Percentiles rank a stretch among this genome's conserved stretches.
Conservation (phyloP, 2,329 filamentous ascomycete species). For the Daldinia eschscholtzii region DNA sequence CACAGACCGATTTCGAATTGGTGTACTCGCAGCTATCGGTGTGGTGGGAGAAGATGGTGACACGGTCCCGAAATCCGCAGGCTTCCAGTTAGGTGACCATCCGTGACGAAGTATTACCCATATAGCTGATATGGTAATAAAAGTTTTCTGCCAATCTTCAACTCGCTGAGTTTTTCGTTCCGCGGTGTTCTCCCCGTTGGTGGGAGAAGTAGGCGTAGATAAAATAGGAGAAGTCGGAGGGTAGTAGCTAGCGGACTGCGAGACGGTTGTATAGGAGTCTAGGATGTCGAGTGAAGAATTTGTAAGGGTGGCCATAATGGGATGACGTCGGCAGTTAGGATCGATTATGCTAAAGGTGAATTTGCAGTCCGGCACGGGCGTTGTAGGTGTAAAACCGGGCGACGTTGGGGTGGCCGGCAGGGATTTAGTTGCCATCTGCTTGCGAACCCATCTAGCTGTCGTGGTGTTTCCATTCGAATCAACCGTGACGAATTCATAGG, state of each 20-base stretch:
- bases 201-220: slow-evolving; percentile 37
- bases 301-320: slow-evolving; percentile 78
- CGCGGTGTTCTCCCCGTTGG: slow-evolving; percentile 30
- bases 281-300: slow-evolving; percentile 74
- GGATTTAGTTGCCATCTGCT: slow-evolving; percentile 51
- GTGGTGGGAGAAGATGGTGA: slow-evolving; percentile 27
- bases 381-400: slow-evolving; percentile 40
- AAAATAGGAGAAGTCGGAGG: slow-evolving; percentile 59
- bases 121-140: slow-evolving; percentile 66
- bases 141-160: slow-evolving; percentile 59
- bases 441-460: slow-evolving; percentile 78
- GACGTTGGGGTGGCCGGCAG: slow-evolving; percentile 46
- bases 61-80: slow-evolving; percentile 46
- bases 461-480: slow-evolving; percentile 69
- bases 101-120: slow-evolving; percentile 65
- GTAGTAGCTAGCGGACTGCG: slow-evolving; percentile 62
- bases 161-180: slow-evolving; percentile 55
- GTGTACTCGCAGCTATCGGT: slow-evolving; percentile 18
- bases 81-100: slow-evolving; percentile 56
- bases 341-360: slow-evolving; percentile 85
- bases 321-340: slow-evolving; percentile 75
- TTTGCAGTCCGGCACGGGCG: slow-evolving; percentile 60
- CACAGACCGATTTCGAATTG: slow-evolving; percentile 42
- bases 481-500: slow-evolving; percentile 74
- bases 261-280: slow-evolving; percentile 73